Evolutionary conservation across 192 early-diverging fungal species (phyloP), one percentile per base, ranked within the genome.

Genomic region (Gryganskiella cystojenkinii): DNA sequence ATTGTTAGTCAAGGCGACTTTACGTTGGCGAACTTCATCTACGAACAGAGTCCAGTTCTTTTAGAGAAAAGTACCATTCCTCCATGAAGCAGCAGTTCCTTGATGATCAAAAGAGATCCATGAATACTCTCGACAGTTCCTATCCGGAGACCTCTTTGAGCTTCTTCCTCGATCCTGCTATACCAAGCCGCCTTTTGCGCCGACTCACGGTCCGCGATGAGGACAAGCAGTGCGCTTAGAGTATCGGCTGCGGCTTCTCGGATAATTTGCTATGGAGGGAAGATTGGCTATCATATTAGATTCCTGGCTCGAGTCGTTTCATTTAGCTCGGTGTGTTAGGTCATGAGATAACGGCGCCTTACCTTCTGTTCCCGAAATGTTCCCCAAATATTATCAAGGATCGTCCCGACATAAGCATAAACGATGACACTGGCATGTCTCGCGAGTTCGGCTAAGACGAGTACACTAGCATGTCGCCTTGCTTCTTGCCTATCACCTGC

Each of bases 211-310:
- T 89, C 84, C n/a, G 92, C 85, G 25, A 96, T 83, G 25, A 96
- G 86, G 10, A 88, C 88, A 17, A 98, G 80, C 25, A 94, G 92
- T 8, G 90, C 92, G 27, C 86, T 89, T 19, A 98, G 74, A 22
- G 92, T 88, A n/a, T 95, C 92, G 0, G 94, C 93, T 0, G 94
- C 94, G 27, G 90, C 90, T 51, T 95, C 89, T 13, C 97, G 89
- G 53, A 96, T 91, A 3, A 62, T 60, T 78, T 78, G 74, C 74
- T 78, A 69, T 53, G 40, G 25, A 31, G 33, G 14, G 31, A n/a
- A 22, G 34, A 46, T 44, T 46, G 22, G 55, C 7, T 28, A 13
- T 47, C 27, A 22, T 30, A 14, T 27, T 42, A 24, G n/a, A 40
- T 52, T 40, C 15, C 8, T 15, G 6, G 5, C 7, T 8, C 34